These are phyloP conservation scores for Calocybe gangraenosa DNA, from an alignment of 768 basidiomycete species.

Conservation along the genomic window DNA sequence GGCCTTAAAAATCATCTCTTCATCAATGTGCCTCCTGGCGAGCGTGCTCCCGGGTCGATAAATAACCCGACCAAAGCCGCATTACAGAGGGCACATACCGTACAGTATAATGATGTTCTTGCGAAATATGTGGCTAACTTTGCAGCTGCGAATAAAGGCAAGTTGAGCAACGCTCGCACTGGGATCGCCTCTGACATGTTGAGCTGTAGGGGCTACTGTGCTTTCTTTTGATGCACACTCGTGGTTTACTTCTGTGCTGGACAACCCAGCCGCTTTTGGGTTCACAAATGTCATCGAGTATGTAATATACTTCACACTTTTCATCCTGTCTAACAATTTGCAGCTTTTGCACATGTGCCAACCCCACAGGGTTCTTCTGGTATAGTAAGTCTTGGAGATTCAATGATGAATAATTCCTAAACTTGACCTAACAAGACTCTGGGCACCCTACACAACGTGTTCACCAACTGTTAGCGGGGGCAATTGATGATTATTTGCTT, in stretches of 20 bases:
- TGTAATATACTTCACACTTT: background rate
- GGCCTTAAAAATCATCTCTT: constrained; percentile 47
- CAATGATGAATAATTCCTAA: background rate
- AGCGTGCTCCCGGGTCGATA: constrained; percentile 38
- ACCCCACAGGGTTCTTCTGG: constrained; percentile 46
- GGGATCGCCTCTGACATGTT: too few species aligned
- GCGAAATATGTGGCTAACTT: constrained; percentile 30
- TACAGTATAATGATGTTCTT: constrained; percentile 39
- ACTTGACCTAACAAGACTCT: constrained; percentile 28
- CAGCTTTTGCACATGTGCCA: constrained; percentile 48
- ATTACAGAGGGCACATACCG: constrained; percentile 33
- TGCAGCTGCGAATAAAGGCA: constrained; percentile 26
- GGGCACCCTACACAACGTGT: constrained; percentile 49
- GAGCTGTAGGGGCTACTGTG: constrained; percentile 32
- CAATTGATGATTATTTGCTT: constrained; percentile 33
- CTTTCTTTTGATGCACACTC: constrained; percentile 48
- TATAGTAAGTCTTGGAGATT: constrained; percentile 33
- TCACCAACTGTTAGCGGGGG: constrained; percentile 40
- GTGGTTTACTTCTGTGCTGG: constrained; percentile 45
- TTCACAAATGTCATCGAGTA: constrained; percentile 49
- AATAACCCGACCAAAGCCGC: constrained; percentile 31
- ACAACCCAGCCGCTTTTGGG: constrained; percentile 34
- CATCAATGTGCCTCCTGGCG: constrained; percentile 53
- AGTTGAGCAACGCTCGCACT: too few species aligned
- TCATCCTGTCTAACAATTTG: background rate